phyloP scores from a whole-genome alignment of 352 stramenopile species.

The Globisporangium nunn region DNA sequence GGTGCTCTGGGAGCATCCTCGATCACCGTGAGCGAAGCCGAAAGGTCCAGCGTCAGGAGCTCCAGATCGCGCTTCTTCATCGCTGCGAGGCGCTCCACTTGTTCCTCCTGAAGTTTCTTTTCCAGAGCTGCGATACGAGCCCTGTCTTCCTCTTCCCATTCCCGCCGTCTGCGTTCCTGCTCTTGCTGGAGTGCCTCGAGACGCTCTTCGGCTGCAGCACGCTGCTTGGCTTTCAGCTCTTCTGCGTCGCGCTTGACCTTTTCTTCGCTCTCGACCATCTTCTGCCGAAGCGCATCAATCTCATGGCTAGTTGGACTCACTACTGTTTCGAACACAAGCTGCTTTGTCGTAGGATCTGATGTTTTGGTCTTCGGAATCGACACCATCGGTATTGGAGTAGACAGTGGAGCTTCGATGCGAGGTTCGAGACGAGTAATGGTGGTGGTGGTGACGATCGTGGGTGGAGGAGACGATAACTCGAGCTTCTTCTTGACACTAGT shows the following conservation, averaged over 20 bases:
- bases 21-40: constrained; percentile 4
- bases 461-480: not conserved
- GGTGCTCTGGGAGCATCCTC: not conserved
- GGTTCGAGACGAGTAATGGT: not conserved
- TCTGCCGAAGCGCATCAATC: constrained; percentile 32
- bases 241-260: constrained; percentile 35
- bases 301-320: too few species aligned
- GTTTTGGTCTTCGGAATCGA: too few species aligned
- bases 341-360: not conserved
- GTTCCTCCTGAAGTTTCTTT: constrained; percentile 31
- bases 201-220: constrained; percentile 37
- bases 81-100: constrained; percentile 26
- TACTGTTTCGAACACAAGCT: too few species aligned
- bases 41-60: constrained; percentile 19
- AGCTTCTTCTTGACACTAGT: not conserved
- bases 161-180: constrained; percentile 51
- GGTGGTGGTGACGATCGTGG: not conserved
- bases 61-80: constrained; percentile 24
- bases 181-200: constrained; percentile 53
- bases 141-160: constrained; percentile 67
- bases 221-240: constrained; percentile 34
- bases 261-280: constrained; percentile 37
- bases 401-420: too few species aligned
- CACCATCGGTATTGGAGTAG: too few species aligned
- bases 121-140: constrained; percentile 41